A percentile compares a stretch with the other conserved stretches of the same genome.
Evolutionary conservation across 2,329 filamentous ascomycete genomes (phyloP).

Genomic region (Fusarium udum): DNA sequence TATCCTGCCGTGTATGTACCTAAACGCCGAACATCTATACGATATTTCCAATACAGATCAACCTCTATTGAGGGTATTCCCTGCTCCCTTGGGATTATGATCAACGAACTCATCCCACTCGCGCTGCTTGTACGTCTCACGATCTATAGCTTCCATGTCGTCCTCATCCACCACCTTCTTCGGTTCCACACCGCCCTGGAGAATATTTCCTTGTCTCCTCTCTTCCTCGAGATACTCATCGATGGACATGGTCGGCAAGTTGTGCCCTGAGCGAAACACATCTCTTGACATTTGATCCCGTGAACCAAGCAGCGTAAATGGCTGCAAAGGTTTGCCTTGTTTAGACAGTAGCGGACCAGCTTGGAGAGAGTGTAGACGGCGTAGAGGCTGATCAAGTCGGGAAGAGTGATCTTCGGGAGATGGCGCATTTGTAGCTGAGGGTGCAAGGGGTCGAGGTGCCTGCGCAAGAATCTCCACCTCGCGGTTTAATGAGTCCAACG

Average conservation of each 20-base stretch:
- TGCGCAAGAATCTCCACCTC: constrained; percentile 84
- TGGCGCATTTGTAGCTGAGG: constrained; percentile 57
- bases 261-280: constrained; percentile 92
- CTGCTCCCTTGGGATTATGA: constrained; percentile 83
- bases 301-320: constrained; percentile 85
- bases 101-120: constrained; percentile 96
- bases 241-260: constrained; percentile 95
- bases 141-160: constrained; percentile 85
- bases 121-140: constrained; percentile 90
- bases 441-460: constrained; percentile 67
- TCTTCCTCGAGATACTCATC: constrained; percentile 98
- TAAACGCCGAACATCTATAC: constrained; percentile 13
- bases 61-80: constrained; percentile 85
- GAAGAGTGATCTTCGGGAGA: constrained; percentile 66
- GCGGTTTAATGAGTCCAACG: constrained; percentile 85
- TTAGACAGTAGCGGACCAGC: constrained; percentile 79
- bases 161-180: constrained; percentile 86
- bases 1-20: constrained; percentile 17
- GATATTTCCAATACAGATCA: constrained; percentile 34
- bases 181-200: constrained; percentile 87
- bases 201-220: constrained; percentile 81
- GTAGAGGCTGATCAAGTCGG: constrained; percentile 74
- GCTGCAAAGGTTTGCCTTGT: constrained; percentile 85
- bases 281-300: constrained; percentile 79
- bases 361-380: constrained; percentile 58